phyloP scores from a whole-genome alignment of 352 stramenopile species.

The Phytophthora vignae region DNA sequence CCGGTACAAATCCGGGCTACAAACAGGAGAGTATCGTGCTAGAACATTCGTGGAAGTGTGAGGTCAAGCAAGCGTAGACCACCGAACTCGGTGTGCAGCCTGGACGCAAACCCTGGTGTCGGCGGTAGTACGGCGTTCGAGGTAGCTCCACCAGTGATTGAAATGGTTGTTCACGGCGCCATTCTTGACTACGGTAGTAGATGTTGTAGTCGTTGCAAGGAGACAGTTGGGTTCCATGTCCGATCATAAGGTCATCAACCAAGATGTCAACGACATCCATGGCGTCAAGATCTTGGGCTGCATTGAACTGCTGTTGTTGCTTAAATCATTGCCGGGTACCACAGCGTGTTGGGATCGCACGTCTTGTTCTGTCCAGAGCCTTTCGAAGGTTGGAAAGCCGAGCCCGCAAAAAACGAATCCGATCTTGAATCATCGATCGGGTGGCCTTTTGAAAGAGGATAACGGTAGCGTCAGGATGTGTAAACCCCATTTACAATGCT shows the following conservation, averaged over 20 bases:
- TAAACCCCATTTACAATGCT: neutral
- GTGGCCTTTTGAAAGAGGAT: neutral
- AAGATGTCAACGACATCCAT: neutral
- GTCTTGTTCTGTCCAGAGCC: neutral
- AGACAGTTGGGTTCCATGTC: neutral
- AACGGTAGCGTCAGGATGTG: neutral
- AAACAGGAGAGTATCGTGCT: too few relatives aligned
- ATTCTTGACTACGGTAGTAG: neutral
- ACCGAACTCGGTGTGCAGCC: too few relatives aligned
- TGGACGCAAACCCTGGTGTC: too few relatives aligned
- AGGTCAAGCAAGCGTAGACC: too few relatives aligned
- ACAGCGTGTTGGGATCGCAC: neutral
- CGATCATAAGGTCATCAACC: neutral
- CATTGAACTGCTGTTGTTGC: neutral
- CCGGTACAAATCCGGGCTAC: too few relatives aligned
- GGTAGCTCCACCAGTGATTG: neutral
- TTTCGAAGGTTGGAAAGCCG: neutral
- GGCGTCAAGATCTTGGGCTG: neutral
- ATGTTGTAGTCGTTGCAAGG: neutral
- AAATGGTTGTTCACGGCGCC: neutral
- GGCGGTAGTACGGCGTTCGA: neutral
- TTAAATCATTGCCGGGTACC: neutral
- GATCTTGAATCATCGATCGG: neutral
- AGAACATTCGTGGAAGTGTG: too few relatives aligned
- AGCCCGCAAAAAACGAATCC: neutral